phyloP scores from a whole-genome alignment of 2,329 filamentous ascomycete species.

The Aureobasidium sp. region DNA sequence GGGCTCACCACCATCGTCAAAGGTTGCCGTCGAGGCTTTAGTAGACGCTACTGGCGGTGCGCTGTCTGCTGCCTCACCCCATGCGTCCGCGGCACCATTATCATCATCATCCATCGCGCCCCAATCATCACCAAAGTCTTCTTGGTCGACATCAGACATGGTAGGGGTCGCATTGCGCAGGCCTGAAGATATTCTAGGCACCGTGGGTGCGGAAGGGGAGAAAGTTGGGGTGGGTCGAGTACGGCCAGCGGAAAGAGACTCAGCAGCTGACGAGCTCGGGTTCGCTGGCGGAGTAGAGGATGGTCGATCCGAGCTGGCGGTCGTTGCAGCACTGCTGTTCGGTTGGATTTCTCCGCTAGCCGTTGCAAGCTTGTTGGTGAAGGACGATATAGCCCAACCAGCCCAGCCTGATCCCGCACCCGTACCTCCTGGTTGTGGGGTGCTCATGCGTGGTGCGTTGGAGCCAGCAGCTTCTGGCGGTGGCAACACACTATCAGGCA shows the following conservation, averaged over 20 bases:
- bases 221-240: slow-evolving; percentile 3
- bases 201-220: slow-evolving; percentile 20
- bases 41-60: slow-evolving; percentile 23
- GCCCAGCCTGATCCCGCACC: slow-evolving; percentile 57
- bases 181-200: slow-evolving; percentile 23
- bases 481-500: slow-evolving; percentile 74
- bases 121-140: slow-evolving; percentile 65
- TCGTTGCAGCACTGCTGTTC: slow-evolving; percentile 45
- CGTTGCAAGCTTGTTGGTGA: slow-evolving; percentile 84
- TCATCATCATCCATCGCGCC: slow-evolving; percentile 55
- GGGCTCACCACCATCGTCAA: slow-evolving; percentile 78
- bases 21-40: slow-evolving; percentile 37
- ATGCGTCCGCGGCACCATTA: slow-evolving; percentile 43
- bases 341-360: slow-evolving; percentile 80
- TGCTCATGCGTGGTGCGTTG: slow-evolving; percentile 64
- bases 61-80: slow-evolving; percentile 40
- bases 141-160: slow-evolving; percentile 31
- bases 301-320: slow-evolving; percentile 55
- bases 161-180: slow-evolving; percentile 18
- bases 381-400: slow-evolving; percentile 96
- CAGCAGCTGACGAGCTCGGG: slow-evolving; percentile 30
- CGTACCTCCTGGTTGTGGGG: slow-evolving; percentile 62
- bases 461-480: slow-evolving; percentile 47
- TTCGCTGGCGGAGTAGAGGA: slow-evolving; percentile 33
- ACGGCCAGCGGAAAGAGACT: slow-evolving; percentile 16